A percentile compares a stretch with the other conserved stretches of the same genome.
Evolutionary conservation across 2,329 filamentous ascomycete species (phyloP).

Genomic region (Rhynchosporium secalis): DNA sequence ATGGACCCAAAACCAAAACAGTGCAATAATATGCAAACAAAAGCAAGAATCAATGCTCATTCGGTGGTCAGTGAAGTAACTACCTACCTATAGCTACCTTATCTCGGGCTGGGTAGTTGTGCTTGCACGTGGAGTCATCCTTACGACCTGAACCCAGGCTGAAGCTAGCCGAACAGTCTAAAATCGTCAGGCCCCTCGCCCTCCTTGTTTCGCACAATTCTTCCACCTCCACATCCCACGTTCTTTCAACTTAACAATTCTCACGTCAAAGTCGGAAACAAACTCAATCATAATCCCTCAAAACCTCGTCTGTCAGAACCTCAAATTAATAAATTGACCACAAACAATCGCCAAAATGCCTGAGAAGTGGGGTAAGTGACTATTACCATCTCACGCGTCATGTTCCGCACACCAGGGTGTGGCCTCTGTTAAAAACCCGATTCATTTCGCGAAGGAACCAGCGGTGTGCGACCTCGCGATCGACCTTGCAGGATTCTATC

Average conservation of each 20-base stretch:
- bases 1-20: not conserved
- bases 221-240: slow-evolving; percentile 4
- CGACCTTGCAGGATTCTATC: slow-evolving; percentile 32
- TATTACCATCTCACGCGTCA: slow-evolving; percentile 30
- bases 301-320: not conserved
- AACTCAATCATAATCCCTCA: not conserved
- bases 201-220: slow-evolving; percentile 11
- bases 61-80: not conserved
- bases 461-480: slow-evolving; percentile 27
- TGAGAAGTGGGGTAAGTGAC: slow-evolving; percentile 41
- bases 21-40: not conserved
- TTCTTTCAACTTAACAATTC: slow-evolving; percentile 8
- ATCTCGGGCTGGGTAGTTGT: not conserved
- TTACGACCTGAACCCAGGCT: slow-evolving; percentile 5
- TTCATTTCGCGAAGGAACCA: slow-evolving; percentile 12
- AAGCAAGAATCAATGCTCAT: not conserved
- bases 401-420: slow-evolving; percentile 15
- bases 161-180: slow-evolving; percentile 3
- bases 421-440: slow-evolving; percentile 9
- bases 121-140: slow-evolving; percentile 7
- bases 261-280: slow-evolving; percentile 12
- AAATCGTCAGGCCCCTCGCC: slow-evolving; percentile 14
- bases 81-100: no score
- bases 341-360: slow-evolving; percentile 34
- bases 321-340: not conserved